Base-by-base conservation (phyloP, 2,329 filamentous ascomycete species). In the Septoria linicola region DNA sequence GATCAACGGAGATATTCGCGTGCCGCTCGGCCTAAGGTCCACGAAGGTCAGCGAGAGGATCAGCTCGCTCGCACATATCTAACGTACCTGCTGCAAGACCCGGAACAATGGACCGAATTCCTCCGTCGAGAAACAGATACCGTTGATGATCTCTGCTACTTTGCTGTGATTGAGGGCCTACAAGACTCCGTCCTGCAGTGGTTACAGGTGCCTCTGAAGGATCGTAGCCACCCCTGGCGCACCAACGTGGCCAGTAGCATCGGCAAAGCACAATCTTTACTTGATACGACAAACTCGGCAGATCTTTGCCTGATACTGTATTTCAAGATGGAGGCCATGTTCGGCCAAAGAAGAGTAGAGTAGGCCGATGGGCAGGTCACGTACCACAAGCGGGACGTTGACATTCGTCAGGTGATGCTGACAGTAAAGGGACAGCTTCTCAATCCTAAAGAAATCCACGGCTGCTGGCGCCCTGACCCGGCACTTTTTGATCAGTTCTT, bases 1-100 rank as follows among this genome's bases (percentile, higher is more conserved):
- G 20, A 39, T 3, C n/a, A 11, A 3, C 1, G 1, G 6, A 21
- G 20, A 10, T 30, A 17, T 3, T 1, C 14, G 20, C 43, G 43
- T 3, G 8, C n/a, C 2, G 5, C 10, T 3, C 43, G 43, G 7
- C 2, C 4, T 2, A 2, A 13, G 1, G n/a, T 46, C 4, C 32
- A 27, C 14, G 11, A 36, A 7, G 8, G 0, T 1, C 21, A 25
- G 2, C 31, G 43, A 8, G 23, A 39, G 13, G 43, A 46, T 19
- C 43, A 37, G 43, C 32, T 46, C 8, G 43, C 32, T 4, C 43
- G 32, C 8, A 36, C 34, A 11, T 16, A 16, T 3, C 43, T 46
- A 13, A 2, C 20, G 8, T 8, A 36, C 8, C 27, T 46, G 8
- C 19, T 36, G 43, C 43, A 21, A 27, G 21, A 37, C 10, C 31